Evolutionary conservation across 306 rosid genomes (phyloP).

Genomic region (Vigna reflexopilosa): DNA sequence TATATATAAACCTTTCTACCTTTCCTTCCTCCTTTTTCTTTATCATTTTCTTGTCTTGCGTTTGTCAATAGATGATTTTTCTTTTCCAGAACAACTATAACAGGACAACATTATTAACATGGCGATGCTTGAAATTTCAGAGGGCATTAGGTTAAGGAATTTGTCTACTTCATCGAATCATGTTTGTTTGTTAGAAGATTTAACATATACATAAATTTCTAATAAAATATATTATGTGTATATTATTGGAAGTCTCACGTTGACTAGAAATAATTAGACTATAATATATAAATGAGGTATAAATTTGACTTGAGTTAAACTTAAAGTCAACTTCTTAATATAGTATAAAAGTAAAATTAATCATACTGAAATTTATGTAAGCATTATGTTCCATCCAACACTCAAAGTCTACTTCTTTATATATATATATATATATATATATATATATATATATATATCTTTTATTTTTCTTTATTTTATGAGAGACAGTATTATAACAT

Average conservation of each 20-base stretch:
- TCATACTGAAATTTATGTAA: fast-evolving
- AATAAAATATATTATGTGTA: too few relatives aligned
- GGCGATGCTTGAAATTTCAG: background rate
- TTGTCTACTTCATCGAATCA: background rate
- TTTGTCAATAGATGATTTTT: background rate
- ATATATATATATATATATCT: too few relatives aligned
- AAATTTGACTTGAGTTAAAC: too few relatives aligned
- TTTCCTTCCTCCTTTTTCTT: background rate
- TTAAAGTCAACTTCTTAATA: too few relatives aligned
- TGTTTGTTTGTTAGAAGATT: background rate
- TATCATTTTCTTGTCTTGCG: background rate
- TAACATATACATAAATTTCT: too few relatives aligned
- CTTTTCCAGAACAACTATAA: background rate
- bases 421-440: too few relatives aligned
- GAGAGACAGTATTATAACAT: too few relatives aligned
- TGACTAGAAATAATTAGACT: too few relatives aligned
- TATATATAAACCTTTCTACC: constrained; percentile 31
- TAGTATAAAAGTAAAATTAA: too few relatives aligned
- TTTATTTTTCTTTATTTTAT: too few relatives aligned
- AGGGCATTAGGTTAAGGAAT: background rate
- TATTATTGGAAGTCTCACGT: fast-evolving
- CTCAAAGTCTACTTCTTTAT: too few relatives aligned
- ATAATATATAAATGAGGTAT: fast-evolving
- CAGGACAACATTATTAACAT: background rate
- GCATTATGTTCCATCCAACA: fast-evolving